Evolutionary conservation across 345 rosid genomes (phyloP), one percentile per base, ranked within the genome.

Genomic region (Euphorbia tirucalli): DNA sequence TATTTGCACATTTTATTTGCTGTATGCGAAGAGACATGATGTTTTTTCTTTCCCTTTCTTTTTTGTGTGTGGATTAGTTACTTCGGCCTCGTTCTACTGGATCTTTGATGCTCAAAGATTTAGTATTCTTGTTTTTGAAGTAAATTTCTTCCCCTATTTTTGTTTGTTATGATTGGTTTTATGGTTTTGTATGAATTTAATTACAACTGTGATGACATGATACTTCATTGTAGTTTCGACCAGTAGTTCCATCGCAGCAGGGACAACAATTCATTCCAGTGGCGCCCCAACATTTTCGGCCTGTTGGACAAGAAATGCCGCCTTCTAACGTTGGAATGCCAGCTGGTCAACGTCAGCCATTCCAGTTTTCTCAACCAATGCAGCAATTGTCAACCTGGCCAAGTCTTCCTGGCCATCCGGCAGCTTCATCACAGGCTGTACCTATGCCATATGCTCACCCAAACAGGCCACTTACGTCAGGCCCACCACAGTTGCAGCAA

Each of bases 311-410:
- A 77, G 87, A 75, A 41, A 71, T 85, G 73, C 80, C 86, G 37
- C 78, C 90, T 58, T 80, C 90, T 43, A 83, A 86, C 74, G 75
- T 80, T 11, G 88, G 81, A 75, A 77, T 85, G 80, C 85, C 82
- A 18, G 71, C 80, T 52, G 85, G 79, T 74, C 96, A 85, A 70
- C 76, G 74, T 78, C 93, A 85, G 79, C 86, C 73, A 25, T 61
- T 86, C 61, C 97, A 86, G 69, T 94, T 48, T 82, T 75, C 93
- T 73, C 98, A 90, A 78, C 86, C 86, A 6, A 77, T 88, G 77
- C 97, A 87, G 72, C 96, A 85, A 75, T 79, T 83, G 67, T 90
- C 87, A 19, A 93, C 78, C 44, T 83, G 96, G 86, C 84, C 90
- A 75, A 81, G 81, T 82, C 97, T 92, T 81, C 92, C 92, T 75